These are phyloP conservation scores for Trichoderma atrobrunneum DNA, from an alignment of 2,329 filamentous ascomycete species.

Conservation along the genomic window DNA sequence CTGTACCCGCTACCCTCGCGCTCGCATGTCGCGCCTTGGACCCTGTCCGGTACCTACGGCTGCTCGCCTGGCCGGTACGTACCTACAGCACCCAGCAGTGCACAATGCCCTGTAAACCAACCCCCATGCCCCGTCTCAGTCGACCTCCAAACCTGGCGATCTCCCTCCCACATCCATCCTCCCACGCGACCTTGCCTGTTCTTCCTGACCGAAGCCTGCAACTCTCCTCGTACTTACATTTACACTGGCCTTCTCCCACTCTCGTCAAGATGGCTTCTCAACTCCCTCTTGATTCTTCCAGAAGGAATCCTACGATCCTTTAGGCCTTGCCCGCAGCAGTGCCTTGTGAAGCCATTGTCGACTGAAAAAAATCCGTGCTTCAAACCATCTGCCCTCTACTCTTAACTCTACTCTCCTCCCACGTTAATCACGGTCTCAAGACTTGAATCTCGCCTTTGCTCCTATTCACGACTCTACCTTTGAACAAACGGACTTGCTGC, in stretches of 20 bases:
- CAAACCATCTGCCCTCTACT: background rate
- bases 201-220: constrained; percentile 18
- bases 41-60: background rate
- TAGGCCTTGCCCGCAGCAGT: constrained; percentile 22
- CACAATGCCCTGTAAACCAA: background rate
- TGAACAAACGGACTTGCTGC: background rate
- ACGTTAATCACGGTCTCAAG: background rate
- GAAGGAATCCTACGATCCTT: constrained; percentile 22
- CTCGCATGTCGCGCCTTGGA: background rate
- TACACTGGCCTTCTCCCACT: constrained; percentile 9
- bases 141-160: constrained; percentile 4
- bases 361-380: background rate
- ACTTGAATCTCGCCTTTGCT: background rate
- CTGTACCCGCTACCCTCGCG: background rate
- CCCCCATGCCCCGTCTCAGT: background rate
- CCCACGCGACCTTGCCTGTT: constrained; percentile 20
- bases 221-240: constrained; percentile 2
- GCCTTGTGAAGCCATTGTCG: background rate
- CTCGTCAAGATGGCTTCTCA: constrained; percentile 26
- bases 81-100: background rate
- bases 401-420: background rate
- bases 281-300: constrained; percentile 23
- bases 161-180: constrained; percentile 20
- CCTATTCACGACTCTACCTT: background rate
- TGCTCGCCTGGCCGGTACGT: background rate